Evolutionary conservation across 306 rosid genomes (phyloP).

Genomic region (Vigna trinervia): DNA sequence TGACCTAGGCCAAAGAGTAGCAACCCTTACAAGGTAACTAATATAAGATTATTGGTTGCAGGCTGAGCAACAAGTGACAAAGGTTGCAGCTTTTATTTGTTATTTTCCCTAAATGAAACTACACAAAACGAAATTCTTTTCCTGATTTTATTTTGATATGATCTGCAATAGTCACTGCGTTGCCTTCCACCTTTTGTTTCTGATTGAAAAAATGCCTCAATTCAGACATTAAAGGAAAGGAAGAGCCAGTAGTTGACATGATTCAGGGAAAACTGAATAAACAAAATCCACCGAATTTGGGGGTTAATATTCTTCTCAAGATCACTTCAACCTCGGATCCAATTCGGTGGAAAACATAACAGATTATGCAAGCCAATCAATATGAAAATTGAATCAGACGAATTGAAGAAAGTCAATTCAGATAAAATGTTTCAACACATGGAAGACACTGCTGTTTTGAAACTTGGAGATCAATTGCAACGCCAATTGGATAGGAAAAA

Average conservation of each 20-base stretch:
- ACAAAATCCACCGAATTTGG: neutral
- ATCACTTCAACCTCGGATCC: constrained; percentile 32
- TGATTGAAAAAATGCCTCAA: constrained; percentile 13
- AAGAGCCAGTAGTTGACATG: constrained; percentile 1
- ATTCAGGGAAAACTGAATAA: constrained; percentile 9
- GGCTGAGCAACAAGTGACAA: constrained; percentile 2
- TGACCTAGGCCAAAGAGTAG: no score
- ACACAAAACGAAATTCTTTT: constrained; percentile 11
- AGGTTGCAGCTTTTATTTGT: neutral
- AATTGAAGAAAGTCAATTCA: constrained; percentile 41
- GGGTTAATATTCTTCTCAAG: constrained; percentile 2
- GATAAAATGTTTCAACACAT: neutral
- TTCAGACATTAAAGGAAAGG: constrained; percentile 4
- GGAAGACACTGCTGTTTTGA: neutral
- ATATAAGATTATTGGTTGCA: neutral
- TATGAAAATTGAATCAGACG: neutral
- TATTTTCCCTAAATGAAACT: neutral
- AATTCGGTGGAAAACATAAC: constrained; percentile 11
- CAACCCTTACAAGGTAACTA: neutral
- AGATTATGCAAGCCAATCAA: neutral
- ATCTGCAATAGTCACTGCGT: constrained; percentile 4
- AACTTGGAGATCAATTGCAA: constrained; percentile 11
- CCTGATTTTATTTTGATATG: neutral
- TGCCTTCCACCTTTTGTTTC: constrained; percentile 23
- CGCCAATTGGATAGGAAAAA: neutral